Evolutionary conservation across 2,329 filamentous ascomycete species (phyloP).

Genomic region (Fusarium pseudonygamai): DNA sequence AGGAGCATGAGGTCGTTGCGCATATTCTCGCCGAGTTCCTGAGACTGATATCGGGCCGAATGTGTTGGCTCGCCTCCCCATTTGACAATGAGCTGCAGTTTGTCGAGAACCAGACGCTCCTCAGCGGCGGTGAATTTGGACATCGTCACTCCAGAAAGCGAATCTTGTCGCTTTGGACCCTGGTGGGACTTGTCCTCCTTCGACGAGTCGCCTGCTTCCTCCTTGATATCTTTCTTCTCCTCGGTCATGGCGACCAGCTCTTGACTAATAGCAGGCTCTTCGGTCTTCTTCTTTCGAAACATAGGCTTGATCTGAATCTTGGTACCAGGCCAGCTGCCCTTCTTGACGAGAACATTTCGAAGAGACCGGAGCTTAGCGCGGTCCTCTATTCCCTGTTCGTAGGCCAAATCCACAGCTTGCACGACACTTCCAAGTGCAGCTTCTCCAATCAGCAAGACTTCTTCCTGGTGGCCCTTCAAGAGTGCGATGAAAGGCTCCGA

Average conservation of each 20-base stretch:
- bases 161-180: conserved; percentile 76
- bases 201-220: conserved; percentile 34
- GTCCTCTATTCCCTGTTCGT: conserved; percentile 84
- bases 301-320: conserved; percentile 99
- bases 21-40: conserved; percentile 95
- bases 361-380: conserved; percentile 84
- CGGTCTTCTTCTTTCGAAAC: conserved; percentile 88
- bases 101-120: conserved; percentile 92
- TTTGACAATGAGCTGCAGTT: conserved; percentile 96
- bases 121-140: conserved; percentile 94
- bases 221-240: conserved; percentile 37
- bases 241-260: conserved; percentile 49
- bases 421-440: conserved; percentile 89
- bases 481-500: conserved; percentile 95
- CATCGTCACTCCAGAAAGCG: conserved; percentile 87
- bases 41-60: conserved; percentile 93
- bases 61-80: conserved; percentile 99
- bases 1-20: conserved; percentile 92
- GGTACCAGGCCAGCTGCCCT: conserved; percentile 92
- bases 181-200: conserved; percentile 30
- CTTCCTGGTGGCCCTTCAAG: conserved; percentile 93
- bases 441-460: conserved; percentile 93
- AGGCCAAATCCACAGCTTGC: conserved; percentile 83
- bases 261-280: conserved; percentile 58
- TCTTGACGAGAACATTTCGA: conserved; percentile 88